phyloP scores from a whole-genome alignment of 257 asterid genomes.

The Fraxinus anomala region DNA sequence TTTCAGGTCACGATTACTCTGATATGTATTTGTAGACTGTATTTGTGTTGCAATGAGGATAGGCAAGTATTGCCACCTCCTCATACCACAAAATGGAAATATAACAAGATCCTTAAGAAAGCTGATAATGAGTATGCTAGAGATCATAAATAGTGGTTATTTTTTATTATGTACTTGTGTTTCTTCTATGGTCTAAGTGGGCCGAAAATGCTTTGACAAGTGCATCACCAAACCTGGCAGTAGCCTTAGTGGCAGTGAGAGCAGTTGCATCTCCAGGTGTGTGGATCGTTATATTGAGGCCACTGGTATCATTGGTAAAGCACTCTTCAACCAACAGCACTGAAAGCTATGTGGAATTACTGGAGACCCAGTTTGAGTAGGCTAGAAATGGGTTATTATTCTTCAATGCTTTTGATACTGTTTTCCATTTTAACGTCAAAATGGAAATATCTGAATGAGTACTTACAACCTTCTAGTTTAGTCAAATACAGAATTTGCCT shows the following conservation, averaged over 20 bases:
- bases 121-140: background rate
- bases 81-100: background rate
- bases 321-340: slow-evolving; percentile 59
- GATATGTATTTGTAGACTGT: background rate
- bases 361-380: background rate
- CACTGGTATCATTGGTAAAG: slow-evolving; percentile 68
- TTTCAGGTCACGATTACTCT: background rate
- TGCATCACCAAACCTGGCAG: slow-evolving; percentile 89
- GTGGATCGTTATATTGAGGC: slow-evolving; percentile 91
- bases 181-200: slow-evolving; percentile 33
- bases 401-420: background rate
- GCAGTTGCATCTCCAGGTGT: slow-evolving; percentile 89
- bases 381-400: background rate
- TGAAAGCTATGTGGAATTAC: slow-evolving; percentile 26
- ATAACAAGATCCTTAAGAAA: background rate
- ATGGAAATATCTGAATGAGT: background rate
- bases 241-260: slow-evolving; percentile 75
- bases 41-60: background rate
- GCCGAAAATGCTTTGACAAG: slow-evolving; percentile 88
- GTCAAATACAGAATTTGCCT: too few relatives aligned
- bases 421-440: background rate
- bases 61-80: background rate
- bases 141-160: background rate
- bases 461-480: background rate
- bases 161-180: background rate